Evolutionary conservation across 2,329 filamentous ascomycete species (phyloP).

Genomic region (Fusarium concolor): DNA sequence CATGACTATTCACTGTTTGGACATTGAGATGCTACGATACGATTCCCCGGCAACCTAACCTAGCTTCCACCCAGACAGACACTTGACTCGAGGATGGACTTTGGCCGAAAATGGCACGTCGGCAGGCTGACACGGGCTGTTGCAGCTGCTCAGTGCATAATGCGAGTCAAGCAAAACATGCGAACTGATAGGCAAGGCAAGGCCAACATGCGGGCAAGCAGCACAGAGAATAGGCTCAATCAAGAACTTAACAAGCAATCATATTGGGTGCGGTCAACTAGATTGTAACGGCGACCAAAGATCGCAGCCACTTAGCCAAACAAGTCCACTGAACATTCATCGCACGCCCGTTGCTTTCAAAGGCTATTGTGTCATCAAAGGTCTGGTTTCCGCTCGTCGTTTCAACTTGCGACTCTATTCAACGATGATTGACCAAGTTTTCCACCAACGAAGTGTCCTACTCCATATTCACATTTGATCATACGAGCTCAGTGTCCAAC

Average conservation of each 20-base stretch:
- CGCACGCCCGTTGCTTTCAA: background rate
- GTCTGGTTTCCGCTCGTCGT: constrained; percentile 28
- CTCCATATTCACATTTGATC: constrained; percentile 11
- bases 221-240: constrained; percentile 9
- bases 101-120: background rate
- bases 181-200: constrained; percentile 15
- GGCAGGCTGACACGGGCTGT: constrained; percentile 3
- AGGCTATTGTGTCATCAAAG: constrained; percentile 20
- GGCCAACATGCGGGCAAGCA: constrained; percentile 4
- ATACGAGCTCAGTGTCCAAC: constrained; percentile 29
- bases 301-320: constrained; percentile 13
- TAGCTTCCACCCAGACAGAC: background rate
- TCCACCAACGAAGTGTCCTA: constrained; percentile 29
- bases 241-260: constrained; percentile 14
- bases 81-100: constrained; percentile 25
- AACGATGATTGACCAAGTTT: constrained; percentile 22
- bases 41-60: constrained; percentile 2
- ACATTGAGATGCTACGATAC: constrained; percentile 9
- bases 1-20: constrained; percentile 12
- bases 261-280: background rate
- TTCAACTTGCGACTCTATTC: constrained; percentile 27
- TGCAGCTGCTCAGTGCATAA: constrained; percentile 3
- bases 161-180: constrained; percentile 29
- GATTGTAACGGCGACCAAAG: constrained; percentile 14
- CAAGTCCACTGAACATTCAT: constrained; percentile 13